Percentiles rank a stretch among this genome's conserved stretches.
phyloP scores from a whole-genome alignment of 129 eudicot genomes.

The Flaveria ramosissima region DNA sequence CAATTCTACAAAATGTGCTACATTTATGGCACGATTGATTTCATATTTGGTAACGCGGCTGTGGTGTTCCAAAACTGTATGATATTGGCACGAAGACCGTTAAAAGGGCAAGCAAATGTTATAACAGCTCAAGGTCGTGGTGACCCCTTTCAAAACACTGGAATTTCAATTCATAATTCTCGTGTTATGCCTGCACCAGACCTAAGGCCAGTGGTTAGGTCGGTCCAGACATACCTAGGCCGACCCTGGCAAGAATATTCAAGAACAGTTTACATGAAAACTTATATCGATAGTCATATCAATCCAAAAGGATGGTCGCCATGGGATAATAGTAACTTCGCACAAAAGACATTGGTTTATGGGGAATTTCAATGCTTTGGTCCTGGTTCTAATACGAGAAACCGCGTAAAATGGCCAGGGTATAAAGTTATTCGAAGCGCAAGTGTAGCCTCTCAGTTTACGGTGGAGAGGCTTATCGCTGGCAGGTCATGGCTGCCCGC shows the following conservation, averaged over 20 bases:
- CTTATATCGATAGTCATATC: conserved; percentile 50
- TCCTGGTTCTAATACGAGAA: conserved; percentile 50
- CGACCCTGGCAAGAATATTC: conserved; percentile 76
- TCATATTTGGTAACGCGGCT: conserved; percentile 73
- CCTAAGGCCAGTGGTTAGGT: conserved; percentile 40
- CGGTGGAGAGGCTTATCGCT: conserved; percentile 48
- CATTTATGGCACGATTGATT: conserved; percentile 70
- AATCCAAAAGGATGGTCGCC: conserved; percentile 60
- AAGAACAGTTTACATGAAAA: conserved; percentile 49
- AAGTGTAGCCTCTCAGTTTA: conserved; percentile 50
- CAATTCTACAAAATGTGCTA: conserved; percentile 60
- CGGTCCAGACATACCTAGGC: conserved; percentile 48
- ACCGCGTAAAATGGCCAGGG: conserved; percentile 66
- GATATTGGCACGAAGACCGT: conserved; percentile 59
- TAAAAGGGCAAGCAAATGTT: conserved; percentile 42
- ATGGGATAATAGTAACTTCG: conserved; percentile 49
- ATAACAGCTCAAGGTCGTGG: conserved; percentile 70
- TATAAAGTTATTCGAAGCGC: conserved; percentile 47
- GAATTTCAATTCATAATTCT: conserved; percentile 57
- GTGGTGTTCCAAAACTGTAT: conserved; percentile 64
- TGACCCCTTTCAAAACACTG: conserved; percentile 58
- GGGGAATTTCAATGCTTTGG: conserved; percentile 60
- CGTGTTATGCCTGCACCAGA: conserved; percentile 61
- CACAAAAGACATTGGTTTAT: conserved; percentile 53
- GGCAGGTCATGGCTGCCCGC: conserved; percentile 64